phyloP scores from a whole-genome alignment of 768 basidiomycete species.

The Gloeopeniophorella convolvens region DNA sequence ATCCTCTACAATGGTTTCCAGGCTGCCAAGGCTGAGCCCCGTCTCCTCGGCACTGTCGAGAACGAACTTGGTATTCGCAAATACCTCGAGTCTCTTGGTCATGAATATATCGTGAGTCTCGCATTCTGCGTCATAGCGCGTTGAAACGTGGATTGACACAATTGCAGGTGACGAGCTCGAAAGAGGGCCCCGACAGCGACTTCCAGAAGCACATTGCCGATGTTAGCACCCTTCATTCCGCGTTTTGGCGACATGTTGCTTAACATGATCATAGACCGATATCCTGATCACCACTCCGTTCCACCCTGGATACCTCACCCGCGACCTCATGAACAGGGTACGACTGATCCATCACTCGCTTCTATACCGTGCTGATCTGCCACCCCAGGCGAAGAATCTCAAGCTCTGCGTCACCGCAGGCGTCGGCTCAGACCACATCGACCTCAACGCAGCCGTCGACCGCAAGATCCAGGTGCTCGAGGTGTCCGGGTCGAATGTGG shows the following conservation, averaged over 20 bases:
- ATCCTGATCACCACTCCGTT: slow-evolving; percentile 28
- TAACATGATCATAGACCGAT: slow-evolving; percentile 2
- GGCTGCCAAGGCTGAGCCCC: too few relatives aligned
- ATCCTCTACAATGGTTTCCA: too few relatives aligned
- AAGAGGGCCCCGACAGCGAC: slow-evolving; percentile 59
- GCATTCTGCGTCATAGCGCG: neutral
- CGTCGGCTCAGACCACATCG: slow-evolving; percentile 81
- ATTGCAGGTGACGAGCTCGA: slow-evolving; percentile 64
- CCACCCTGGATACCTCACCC: slow-evolving; percentile 27
- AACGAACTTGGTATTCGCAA: slow-evolving; percentile 57
- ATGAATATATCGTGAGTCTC: slow-evolving; percentile 59
- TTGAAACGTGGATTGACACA: neutral
- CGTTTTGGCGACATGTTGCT: too few relatives aligned
- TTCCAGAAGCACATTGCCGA: slow-evolving; percentile 61
- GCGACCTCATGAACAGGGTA: slow-evolving; percentile 24
- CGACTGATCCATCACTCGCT: neutral
- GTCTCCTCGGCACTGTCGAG: too few relatives aligned
- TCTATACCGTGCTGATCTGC: slow-evolving; percentile 43
- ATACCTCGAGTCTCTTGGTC: slow-evolving; percentile 66
- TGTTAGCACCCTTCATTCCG: too few relatives aligned
- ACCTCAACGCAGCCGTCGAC: slow-evolving; percentile 76
- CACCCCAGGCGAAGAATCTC: slow-evolving; percentile 79
- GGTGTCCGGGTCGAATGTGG: too few relatives aligned
- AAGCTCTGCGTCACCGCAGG: slow-evolving; percentile 84
- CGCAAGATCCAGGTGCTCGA: slow-evolving; percentile 72